Base-by-base conservation (phyloP, 169 alveolate species). In the Plasmodium fragile region DNA sequence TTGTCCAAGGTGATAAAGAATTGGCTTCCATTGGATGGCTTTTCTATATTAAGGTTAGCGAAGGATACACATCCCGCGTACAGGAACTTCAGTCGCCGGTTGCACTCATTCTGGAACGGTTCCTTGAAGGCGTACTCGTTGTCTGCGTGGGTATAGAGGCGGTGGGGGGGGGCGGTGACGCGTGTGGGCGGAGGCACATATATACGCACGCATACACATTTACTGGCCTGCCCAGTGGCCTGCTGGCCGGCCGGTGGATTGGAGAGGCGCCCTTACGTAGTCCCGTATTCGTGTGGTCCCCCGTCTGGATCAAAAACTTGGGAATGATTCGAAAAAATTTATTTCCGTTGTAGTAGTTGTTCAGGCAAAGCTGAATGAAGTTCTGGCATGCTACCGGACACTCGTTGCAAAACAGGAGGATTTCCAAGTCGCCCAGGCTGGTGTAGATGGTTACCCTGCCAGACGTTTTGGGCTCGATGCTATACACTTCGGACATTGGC, bases 101-200 rank as follows among this genome's bases (percentile, higher is more conserved):
- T 98, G 49, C 96, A 96, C 94, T 99, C 99, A 95, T 99, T 99
- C 93, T 98, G 98, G 90, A 99, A 99, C 4, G 98, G 98, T 53
- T 97, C 98, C 3, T 99, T 99, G 96, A 98, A 98, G 49, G 97
- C 96, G 3, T 98, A 97, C 65, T 95, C 98, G 34, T 99, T 99
- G 30, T 99, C 99, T 96, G 81, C 4, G 73, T 28, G 28, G 45
- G 28, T 18, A 0, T 3, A 8, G 36, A 6, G 11, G 18, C 18
- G 45, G 28, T 18, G 1, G 8, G 16, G 36, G 16, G 11, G 18
- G 30, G 16, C 11, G 36, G 11, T 28, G 6, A 59, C 28, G n/a
- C 18, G 13, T 34, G 81, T 71, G 39, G 22, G 80, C 0, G 18
- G 16, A 18, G 80, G 32, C 11, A 72, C 30, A 22, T 1, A 73